Base-by-base conservation (phyloP, 2,329 filamentous ascomycete species). In the Huntiella savannae region DNA sequence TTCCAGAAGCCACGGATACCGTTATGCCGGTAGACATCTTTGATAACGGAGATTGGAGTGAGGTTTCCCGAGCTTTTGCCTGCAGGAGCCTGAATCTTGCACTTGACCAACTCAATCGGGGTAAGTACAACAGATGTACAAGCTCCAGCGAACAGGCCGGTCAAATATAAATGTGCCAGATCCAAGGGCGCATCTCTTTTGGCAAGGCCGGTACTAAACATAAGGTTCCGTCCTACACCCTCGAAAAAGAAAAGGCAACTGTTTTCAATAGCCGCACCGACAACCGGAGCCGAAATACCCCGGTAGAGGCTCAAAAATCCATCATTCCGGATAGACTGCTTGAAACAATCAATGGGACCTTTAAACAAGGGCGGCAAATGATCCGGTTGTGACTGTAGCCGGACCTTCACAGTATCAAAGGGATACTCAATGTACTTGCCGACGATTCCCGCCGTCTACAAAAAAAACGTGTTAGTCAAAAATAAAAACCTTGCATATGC, bases 401-500 rank as follows among this genome's bases (percentile, higher is more conserved):
- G 82, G 50, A 98, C 91, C 65, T 98, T 98, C 61, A 98, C 79
- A 0, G 91, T 98, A 63, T 98, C 91, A 63, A 98, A 98, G 17
- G 91, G 91, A 60, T 95, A 98, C 61, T 98, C 91, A 58, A 98
- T 88, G 60, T 88, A 84, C 67, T 96, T 98, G 52, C 88, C 88
- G 33, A 84, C 78, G 50, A 92, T 75, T 50, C 91, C 91, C 47
- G 88, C 87, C 49, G 74, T 62, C 82, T 86, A 53, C 37, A 40
- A 41, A 15, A 28, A 28, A 28, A 28, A 5, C 2, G 22, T 28
- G 22, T 28, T 28, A 28, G 22, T 28, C 22, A 28, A 15, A 13
- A 12, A 17, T 17, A 28, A 28, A 28, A 28, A 28, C 6, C 22
- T 28, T 28, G 22, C 6, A 28, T 28, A 28, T 28, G 22, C 22